Base-by-base conservation (phyloP, 805 yeast species). In the Spathaspora sp. region DNA sequence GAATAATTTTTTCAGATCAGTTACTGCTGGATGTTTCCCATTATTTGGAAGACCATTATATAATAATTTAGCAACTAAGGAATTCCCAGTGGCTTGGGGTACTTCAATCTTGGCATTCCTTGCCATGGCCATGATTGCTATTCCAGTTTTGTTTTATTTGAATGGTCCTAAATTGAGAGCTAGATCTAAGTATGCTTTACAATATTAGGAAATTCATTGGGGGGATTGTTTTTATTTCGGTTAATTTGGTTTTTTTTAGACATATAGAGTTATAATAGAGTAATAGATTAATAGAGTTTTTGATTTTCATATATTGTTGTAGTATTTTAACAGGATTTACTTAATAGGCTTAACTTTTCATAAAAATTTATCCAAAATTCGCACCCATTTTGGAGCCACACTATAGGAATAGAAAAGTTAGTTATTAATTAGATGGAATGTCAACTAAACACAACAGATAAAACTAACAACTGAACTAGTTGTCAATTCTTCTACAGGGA, bases 21-120 rank as follows among this genome's bases (percentile, higher is more conserved):
- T 66, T 2, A 74, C 78, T 56, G 87, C 85, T 1, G 80, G 82
- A 54, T 79, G 77, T 2, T 83, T 83, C 71, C 87, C 88, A 42
- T 70, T 87, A 49, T 85, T 87, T 64, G 86, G 87, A 5, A 61
- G 72, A 39, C 79, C 80, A 38, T 75, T 87, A 80, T 87, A 77
- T 61, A 66, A 71, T 50, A 77, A 80, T 57, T 67, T 80, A 51
- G 77, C 76, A 6, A 74, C 76, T 46, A 66, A 73, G 1, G 74
- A 70, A 42, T 83, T 69, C 59, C 86, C 87, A 1, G 81, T 79
- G 16, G 86, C 73, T 3, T 83, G 85, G 85, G 87, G 85, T 2
- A 66, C 78, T 2, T 70, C 79, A 6, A 54, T 81, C 9, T 57
- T 62, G 39, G 84, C 78, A 0, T 78, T 79, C 55, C 57, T 80